Conservation (phyloP, 176 grass and related monocot genomes). For the Saccharum officinarum region DNA sequence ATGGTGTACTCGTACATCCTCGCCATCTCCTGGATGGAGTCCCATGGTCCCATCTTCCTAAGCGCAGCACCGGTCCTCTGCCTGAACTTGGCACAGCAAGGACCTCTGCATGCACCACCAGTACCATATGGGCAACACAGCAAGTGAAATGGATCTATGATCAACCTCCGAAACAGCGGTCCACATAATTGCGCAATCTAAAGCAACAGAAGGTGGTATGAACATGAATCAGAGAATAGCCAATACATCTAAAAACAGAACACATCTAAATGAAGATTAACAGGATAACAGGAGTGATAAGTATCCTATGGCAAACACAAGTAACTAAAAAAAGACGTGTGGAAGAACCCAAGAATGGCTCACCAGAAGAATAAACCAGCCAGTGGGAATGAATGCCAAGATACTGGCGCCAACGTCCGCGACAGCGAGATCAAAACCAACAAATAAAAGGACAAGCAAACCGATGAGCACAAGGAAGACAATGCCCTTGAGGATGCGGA, state of each 20-base stretch:
- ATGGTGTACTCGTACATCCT: constrained; percentile 71
- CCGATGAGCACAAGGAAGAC: constrained; percentile 45
- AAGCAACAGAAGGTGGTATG: neutral
- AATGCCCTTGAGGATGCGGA: constrained; percentile 60
- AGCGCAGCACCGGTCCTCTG: constrained; percentile 45
- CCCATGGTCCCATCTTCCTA: constrained; percentile 56
- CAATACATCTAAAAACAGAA: neutral
- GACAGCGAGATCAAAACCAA: constrained; percentile 40
- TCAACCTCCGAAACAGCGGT: constrained; percentile 31
- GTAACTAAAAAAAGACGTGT: neutral
- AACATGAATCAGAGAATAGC: constrained; percentile 4
- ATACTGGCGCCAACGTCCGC: constrained; percentile 51
- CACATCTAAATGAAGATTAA: neutral
- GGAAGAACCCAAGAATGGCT: constrained; percentile 13
- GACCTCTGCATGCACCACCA: constrained; percentile 31
- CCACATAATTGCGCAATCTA: constrained; percentile 43
- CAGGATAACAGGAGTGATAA: neutral
- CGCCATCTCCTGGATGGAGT: constrained; percentile 64
- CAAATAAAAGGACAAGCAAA: constrained; percentile 44
- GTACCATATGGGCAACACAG: constrained; percentile 36
- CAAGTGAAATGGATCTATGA: constrained; percentile 28
- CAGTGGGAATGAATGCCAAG: constrained; percentile 72
- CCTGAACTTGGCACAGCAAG: constrained; percentile 51
- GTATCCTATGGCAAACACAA: neutral
- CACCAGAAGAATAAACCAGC: constrained; percentile 76